Evolutionary conservation across 1,284 basidiomycete species (phyloP).

Genomic region (Moniliophthora roreri): DNA sequence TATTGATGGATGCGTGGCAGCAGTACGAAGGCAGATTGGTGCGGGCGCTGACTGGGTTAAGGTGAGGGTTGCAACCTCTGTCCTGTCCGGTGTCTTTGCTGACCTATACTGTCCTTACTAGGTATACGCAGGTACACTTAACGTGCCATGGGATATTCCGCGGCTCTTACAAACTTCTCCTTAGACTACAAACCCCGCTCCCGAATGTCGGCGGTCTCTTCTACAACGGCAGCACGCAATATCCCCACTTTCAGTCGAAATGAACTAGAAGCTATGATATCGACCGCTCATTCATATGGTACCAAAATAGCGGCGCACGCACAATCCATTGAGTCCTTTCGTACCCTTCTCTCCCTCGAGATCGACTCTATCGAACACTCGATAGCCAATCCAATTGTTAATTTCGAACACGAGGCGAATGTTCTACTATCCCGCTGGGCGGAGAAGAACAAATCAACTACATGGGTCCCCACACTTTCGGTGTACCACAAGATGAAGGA

Average conservation of each 20-base stretch:
- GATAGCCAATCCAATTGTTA: conserved; percentile 20
- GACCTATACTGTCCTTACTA: conserved; percentile 18
- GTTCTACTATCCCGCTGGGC: conserved; percentile 22
- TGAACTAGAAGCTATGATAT: conserved; percentile 53
- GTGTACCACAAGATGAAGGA: conserved; percentile 38
- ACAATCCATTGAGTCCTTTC: conserved; percentile 37
- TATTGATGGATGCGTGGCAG: conserved; percentile 51
- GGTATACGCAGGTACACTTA: conserved; percentile 51
- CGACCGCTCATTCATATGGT: conserved; percentile 48
- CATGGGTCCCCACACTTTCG: conserved; percentile 63
- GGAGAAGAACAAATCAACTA: conserved; percentile 28
- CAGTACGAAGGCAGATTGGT: conserved; percentile 61
- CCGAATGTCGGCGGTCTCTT: conserved; percentile 40
- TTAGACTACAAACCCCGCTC: conserved; percentile 54
- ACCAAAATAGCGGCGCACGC: conserved; percentile 65
- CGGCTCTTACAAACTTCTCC: not conserved
- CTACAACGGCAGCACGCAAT: conserved; percentile 29
- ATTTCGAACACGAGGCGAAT: not conserved
- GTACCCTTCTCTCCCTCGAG: conserved; percentile 33
- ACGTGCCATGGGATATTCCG: not conserved
- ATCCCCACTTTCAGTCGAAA: conserved; percentile 44
- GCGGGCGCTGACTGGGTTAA: conserved; percentile 72
- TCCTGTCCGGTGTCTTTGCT: conserved; percentile 3
- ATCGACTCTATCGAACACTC: conserved; percentile 55
- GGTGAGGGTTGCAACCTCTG: conserved; percentile 27